Base-by-base conservation (phyloP, 345 rosid genomes). In the Eucalyptus erythrocorys region DNA sequence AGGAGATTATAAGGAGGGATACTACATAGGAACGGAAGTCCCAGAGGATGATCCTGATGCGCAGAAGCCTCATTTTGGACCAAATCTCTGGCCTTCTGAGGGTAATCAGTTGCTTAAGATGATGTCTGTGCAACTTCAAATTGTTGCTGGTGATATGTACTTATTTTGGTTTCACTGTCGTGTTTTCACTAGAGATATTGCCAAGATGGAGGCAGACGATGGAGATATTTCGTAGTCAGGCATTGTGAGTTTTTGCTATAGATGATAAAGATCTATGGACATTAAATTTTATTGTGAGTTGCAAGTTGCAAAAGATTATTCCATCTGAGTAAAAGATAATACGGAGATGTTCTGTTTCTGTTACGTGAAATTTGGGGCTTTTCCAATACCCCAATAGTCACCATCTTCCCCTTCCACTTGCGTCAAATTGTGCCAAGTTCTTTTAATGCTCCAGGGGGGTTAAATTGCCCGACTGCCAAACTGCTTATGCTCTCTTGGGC, bases 1-100 rank as follows among this genome's bases (percentile, higher is more conserved):
- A 95, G 99, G 99, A 85, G 99, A 97, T 90, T 96, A 97, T 85
- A 97, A 96, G 92, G 98, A 97, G 87, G 99, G 99, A 48, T 97
- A 94, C 90, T 97, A 96, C 88, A 93, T 94, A 53, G 98, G 99
- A 13, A 92, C 93, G 34, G 95, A 97, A 92, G 94, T 97, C 17
- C 93, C 96, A 43, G 94, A 93, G 91, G 95, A 92, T 90, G 97
- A 95, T 88, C 94, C 93, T 85, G 94, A 94, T 22, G 92, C 91
- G 7, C 92, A 95, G 13, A 95, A 93, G 88, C 97, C 98, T 32
- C 96, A 96, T 87, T 91, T 88, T 88, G 99, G 99, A 5, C 96
- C 97, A 7, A 97, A 96, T 89, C 92, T 94, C 76, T 96, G 99
- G 99, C 99, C 99, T 47, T 61, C 89, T 8, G 99, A 96, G 85